Evolutionary conservation across 2,329 filamentous ascomycete genomes (phyloP).

Genomic region (Dothideomycetes sp.): DNA sequence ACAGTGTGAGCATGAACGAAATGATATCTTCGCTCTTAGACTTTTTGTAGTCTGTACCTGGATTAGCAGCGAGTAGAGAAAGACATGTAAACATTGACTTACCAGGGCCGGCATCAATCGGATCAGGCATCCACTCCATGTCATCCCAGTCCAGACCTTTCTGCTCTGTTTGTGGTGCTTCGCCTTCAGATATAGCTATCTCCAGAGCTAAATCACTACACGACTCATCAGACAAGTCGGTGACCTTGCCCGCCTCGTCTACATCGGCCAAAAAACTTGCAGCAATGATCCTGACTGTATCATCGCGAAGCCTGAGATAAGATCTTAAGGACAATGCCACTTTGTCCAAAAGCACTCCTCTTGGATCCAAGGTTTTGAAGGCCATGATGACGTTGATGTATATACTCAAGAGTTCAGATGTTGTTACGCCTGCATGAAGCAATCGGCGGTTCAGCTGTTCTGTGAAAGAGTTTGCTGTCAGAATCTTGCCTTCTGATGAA

Average conservation of each 20-base stretch:
- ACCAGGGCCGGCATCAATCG: constrained; percentile 73
- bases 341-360: constrained; percentile 66
- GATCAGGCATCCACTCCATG: constrained; percentile 87
- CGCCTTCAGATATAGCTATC: constrained; percentile 52
- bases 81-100: no score
- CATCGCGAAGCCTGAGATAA: constrained; percentile 68
- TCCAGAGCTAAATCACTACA: constrained; percentile 60
- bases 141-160: constrained; percentile 82
- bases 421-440: constrained; percentile 67
- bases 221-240: constrained; percentile 38
- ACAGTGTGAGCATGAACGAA: constrained; percentile 76
- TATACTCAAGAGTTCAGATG: constrained; percentile 63
- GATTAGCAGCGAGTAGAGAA: no score
- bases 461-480: constrained; percentile 62
- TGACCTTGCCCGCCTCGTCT: constrained; percentile 33
- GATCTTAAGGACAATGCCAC: constrained; percentile 64
- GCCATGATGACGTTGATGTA: constrained; percentile 74
- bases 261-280: constrained; percentile 60
- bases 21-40: constrained; percentile 86
- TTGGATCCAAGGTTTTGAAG: constrained; percentile 66
- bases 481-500: constrained; percentile 56
- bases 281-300: constrained; percentile 70
- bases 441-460: constrained; percentile 56
- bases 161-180: constrained; percentile 32
- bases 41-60: constrained; percentile 60